Evolutionary conservation across 2,329 filamentous ascomycete species (phyloP), one percentile per base, ranked within the genome.

Genomic region (Beauveria sp.): DNA sequence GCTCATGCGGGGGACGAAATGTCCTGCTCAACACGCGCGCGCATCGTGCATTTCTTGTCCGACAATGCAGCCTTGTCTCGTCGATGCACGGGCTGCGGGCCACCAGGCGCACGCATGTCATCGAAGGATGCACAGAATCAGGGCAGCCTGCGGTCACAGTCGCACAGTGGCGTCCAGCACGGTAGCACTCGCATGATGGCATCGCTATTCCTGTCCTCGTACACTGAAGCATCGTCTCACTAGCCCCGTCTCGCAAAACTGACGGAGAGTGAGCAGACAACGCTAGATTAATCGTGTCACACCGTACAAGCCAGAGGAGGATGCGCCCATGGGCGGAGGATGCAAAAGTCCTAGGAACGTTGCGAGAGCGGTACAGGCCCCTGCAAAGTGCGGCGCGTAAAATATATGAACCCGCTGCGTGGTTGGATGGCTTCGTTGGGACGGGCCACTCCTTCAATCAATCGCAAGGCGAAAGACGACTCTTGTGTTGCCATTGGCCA

Each of bases 311-410:
- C 20, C 20, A 26, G 14, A 56, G 26, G n/a, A 56, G 26, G 40
- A 42, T 9, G 24, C 26, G 14, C 38, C 14, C 38, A 18, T 16
- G 26, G 14, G 26, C 28, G 30, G 22, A 40, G 14, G 28, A 49
- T 26, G 28, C 45, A 49, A 58, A 49, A 58, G 55, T 49, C 18
- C 55, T 42, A 24, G 20, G 20, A 26, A 30, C 10, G n/a, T 51
- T 30, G 40, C 52, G 26, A 34, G 54, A 34, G 54, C 43, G 42
- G 38, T 40, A 24, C 26, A 52, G 24, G 12, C 47, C 47, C 57
- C 42, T 63, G 56, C 18, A 45, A 55, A 49, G 46, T 45, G 60
- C 57, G 57, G 61, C 57, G 61, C 59, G 60, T 61, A 59, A 58
- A 49, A 22, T 24, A 16, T 42, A 63, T 50, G 55, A 28, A n/a